These are phyloP conservation scores for Cordyceps militaris DNA, from an alignment of 2,329 filamentous ascomycete genomes.

Conservation along the genomic window DNA sequence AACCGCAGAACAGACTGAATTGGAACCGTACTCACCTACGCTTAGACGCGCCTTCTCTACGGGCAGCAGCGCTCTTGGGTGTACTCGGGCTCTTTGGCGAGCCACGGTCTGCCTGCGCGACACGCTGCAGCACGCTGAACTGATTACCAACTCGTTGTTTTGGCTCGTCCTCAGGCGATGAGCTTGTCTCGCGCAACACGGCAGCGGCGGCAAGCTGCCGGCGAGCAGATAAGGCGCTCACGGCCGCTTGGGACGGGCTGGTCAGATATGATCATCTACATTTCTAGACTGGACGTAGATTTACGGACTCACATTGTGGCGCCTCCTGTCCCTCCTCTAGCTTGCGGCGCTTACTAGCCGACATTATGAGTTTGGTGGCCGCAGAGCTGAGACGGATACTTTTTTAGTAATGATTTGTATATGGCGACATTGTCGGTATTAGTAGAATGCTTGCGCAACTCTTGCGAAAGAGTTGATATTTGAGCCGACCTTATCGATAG, in stretches of 20 bases:
- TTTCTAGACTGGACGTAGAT: background rate
- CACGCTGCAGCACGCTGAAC: constrained; percentile 10
- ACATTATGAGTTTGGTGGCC: constrained; percentile 16
- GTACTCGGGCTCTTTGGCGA: background rate
- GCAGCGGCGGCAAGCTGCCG: constrained; percentile 21
- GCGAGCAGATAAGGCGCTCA: constrained; percentile 32
- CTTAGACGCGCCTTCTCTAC: background rate
- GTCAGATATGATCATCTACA: background rate
- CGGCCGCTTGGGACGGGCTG: constrained; percentile 18
- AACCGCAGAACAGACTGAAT: background rate
- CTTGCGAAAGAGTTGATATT: background rate
- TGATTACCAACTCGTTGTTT: background rate
- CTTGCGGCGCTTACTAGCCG: constrained; percentile 29
- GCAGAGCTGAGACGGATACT: background rate
- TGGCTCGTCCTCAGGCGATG: background rate
- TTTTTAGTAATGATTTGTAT: no score
- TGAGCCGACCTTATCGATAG: constrained; percentile 7
- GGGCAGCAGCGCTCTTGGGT: background rate
- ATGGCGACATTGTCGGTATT: no score
- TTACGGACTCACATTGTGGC: constrained; percentile 23
- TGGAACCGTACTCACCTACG: background rate
- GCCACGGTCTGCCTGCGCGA: background rate
- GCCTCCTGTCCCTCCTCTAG: constrained; percentile 25
- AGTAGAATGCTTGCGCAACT: background rate
- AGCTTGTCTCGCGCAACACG: background rate